Evolutionary conservation across 331 rosid species (phyloP), one percentile per base, ranked within the genome.

Genomic region (Stylosanthes scabra): DNA sequence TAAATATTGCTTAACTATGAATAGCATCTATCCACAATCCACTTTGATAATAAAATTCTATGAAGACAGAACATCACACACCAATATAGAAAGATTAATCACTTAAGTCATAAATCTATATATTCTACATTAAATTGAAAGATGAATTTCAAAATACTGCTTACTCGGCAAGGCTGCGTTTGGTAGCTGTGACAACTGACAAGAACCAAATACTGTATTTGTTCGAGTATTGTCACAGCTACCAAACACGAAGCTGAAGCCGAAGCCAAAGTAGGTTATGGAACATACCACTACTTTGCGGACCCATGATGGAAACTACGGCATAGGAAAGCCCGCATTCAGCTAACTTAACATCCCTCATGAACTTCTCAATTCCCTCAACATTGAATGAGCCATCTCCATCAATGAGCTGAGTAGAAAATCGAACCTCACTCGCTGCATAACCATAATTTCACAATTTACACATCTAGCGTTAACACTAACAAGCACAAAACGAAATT

Each of bases 251-350:
- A 63, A 49, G 70, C 37, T 15, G 13, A 63, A 49, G 70, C 37
- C 15, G n/a, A n/a, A n/a, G n/a, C n/a, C n/a, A n/a, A 37, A 56
- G 11, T 8, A 61, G 44, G 50, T 61, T 5, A 5, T 45, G 49
- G 46, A 79, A 75, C 89, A 56, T 84, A 93, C 98, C 98, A 59
- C 97, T 93, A 72, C 98, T 93, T 82, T 93, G 97, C 47, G 98
- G 98, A 9, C 98, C 98, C 98, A 93, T 88, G 16, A 93, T 90
- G 55, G 98, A 88, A 80, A 88, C 97, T 39, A 93, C 75, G 0
- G 98, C 97, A 29, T 93, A 93, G 9, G 97, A 93, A 77, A 93
- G 98, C n/a, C 98, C 98, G 34, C 91, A 93, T 72, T 89, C 98
- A 1, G 73, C 63, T 82, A 90, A 75, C 67, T 85, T 93, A 71